These are phyloP conservation scores for Kodamaea hsintzibuensis DNA, from an alignment of 805 yeast species.

Conservation along the genomic window DNA sequence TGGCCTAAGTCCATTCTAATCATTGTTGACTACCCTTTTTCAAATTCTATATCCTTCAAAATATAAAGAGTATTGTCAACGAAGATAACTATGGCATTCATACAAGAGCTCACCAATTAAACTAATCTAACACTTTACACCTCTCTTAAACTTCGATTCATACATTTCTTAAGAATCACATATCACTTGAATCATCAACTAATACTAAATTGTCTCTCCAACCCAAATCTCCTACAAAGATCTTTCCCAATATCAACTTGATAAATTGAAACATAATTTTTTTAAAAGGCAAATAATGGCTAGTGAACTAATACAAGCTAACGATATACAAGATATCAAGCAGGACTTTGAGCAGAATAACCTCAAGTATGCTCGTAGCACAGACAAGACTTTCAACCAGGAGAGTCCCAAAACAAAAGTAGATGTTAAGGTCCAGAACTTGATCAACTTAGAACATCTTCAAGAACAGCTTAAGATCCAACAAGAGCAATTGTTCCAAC, in stretches of 20 bases:
- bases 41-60: too few species aligned
- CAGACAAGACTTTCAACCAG: neutral
- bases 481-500: slow-evolving; percentile 31
- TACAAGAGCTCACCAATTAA: too few species aligned
- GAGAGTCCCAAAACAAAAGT: neutral
- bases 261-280: neutral
- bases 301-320: slow-evolving; percentile 2
- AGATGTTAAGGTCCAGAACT: slow-evolving; percentile 12
- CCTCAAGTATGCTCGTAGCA: neutral
- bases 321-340: neutral
- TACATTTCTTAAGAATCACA: neutral
- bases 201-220: neutral
- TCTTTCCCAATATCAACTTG: neutral
- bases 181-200: too few species aligned
- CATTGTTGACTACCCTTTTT: too few species aligned
- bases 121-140: too few species aligned
- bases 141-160: too few species aligned
- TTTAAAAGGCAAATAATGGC: slow-evolving; percentile 1
- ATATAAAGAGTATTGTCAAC: too few species aligned
- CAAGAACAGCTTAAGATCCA: slow-evolving; percentile 29
- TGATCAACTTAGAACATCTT: slow-evolving; percentile 19
- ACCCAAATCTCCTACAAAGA: neutral
- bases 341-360: neutral
- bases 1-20: too few species aligned
- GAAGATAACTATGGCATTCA: too few species aligned